Conservation (phyloP, 2,329 filamentous ascomycete species). For the Ceratocystis albifundus region DNA sequence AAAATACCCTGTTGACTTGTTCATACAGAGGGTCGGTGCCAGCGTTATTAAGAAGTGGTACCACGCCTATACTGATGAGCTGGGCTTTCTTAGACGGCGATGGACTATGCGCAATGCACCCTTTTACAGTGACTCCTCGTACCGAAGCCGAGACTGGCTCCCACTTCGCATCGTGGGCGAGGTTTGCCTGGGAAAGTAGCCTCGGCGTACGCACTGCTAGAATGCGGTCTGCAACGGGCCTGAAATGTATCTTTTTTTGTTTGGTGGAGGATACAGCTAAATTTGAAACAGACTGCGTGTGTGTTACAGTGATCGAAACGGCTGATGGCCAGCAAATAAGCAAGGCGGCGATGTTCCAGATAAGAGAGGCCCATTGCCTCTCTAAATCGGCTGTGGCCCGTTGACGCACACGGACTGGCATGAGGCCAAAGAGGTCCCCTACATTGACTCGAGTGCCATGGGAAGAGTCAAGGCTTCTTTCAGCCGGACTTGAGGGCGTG, state of each 20-base stretch:
- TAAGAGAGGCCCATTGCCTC: slow-evolving; percentile 55
- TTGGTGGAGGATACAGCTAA: not conserved
- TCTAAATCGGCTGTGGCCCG: slow-evolving; percentile 45
- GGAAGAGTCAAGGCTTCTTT: slow-evolving; percentile 42
- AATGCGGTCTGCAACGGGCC: slow-evolving; percentile 10
- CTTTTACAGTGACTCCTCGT: slow-evolving; percentile 49
- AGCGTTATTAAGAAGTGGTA: slow-evolving; percentile 46
- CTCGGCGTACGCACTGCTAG: slow-evolving; percentile 30
- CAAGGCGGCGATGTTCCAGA: slow-evolving; percentile 47
- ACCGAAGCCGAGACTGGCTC: slow-evolving; percentile 57
- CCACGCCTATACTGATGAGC: slow-evolving; percentile 68
- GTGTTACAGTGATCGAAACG: slow-evolving; percentile 43
- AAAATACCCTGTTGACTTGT: slow-evolving; percentile 66
- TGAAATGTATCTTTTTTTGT: slow-evolving; percentile 1
- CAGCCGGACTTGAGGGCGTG: slow-evolving; percentile 47
- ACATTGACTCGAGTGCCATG: slow-evolving; percentile 69
- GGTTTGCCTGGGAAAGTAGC: slow-evolving; percentile 54
- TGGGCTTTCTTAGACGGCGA: slow-evolving; percentile 61
- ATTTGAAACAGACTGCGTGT: not conserved
- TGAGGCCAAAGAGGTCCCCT: slow-evolving; percentile 72
- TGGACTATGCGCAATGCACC: slow-evolving; percentile 59
- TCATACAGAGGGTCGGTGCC: slow-evolving; percentile 59
- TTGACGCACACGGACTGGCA: slow-evolving; percentile 83
- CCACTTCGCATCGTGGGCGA: slow-evolving; percentile 48
- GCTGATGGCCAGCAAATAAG: slow-evolving; percentile 56